A percentile compares a stretch with the other conserved stretches of the same genome.
phyloP scores from a whole-genome alignment of 2,329 filamentous ascomycete genomes.

The Atkinsonella hypoxylon region DNA sequence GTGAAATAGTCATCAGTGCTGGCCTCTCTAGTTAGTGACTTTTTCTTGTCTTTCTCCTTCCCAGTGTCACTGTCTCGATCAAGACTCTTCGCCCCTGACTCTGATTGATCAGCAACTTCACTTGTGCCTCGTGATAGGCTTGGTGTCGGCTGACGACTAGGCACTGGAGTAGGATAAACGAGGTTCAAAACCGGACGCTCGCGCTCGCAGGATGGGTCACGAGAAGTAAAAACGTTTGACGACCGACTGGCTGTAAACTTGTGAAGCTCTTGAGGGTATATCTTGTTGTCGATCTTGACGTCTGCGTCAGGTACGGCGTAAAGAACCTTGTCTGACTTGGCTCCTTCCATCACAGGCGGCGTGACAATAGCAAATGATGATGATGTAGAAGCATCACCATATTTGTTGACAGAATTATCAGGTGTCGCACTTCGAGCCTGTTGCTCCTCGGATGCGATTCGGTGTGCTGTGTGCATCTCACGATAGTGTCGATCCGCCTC shows the following conservation, averaged over 20 bases:
- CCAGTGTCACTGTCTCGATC: not conserved
- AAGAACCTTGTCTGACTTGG: constrained; percentile 26
- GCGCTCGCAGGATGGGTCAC: constrained; percentile 42
- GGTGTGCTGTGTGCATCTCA: constrained; percentile 39
- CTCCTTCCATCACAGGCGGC: constrained; percentile 39
- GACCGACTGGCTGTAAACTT: constrained; percentile 21
- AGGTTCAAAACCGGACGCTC: constrained; percentile 48
- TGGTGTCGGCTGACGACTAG: constrained; percentile 33
- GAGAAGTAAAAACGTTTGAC: constrained; percentile 27
- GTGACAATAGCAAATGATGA: constrained; percentile 37
- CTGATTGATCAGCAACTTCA: not conserved
- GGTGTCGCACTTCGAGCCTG: constrained; percentile 40
- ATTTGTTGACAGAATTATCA: constrained; percentile 42
- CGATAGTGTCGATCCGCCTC: constrained; percentile 48
- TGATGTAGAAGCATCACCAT: constrained; percentile 26
- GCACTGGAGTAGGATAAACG: constrained; percentile 45
- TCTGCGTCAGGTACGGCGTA: constrained; percentile 53
- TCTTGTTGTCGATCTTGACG: constrained; percentile 46
- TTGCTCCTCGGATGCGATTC: constrained; percentile 40
- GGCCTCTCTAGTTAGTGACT: constrained; percentile 12
- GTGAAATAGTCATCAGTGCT: constrained; percentile 24
- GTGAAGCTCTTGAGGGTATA: constrained; percentile 39
- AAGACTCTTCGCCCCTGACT: not conserved
- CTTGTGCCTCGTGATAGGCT: constrained; percentile 7
- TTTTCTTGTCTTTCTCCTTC: constrained; percentile 6